Conservation (phyloP, 345 rosid species). For the Excoecaria cochinchinensis region DNA sequence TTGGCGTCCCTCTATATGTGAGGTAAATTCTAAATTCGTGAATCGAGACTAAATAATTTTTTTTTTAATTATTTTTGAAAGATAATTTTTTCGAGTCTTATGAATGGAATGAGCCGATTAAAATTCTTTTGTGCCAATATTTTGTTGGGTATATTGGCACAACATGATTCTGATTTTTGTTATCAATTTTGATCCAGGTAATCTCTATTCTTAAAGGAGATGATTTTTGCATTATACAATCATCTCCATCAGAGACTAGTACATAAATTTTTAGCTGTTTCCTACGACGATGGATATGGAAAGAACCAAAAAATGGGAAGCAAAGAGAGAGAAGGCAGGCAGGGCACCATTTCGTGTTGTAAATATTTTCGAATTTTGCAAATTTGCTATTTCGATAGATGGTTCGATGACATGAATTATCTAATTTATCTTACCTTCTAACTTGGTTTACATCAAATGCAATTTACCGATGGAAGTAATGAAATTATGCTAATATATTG, state of each 20-base stretch:
- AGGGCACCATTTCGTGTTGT: no score
- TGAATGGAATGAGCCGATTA: no score
- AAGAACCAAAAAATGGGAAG: neutral
- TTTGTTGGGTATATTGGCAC: no score
- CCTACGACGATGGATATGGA: neutral
- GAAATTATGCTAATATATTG: no score
- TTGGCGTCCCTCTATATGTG: slow-evolving; percentile 29
- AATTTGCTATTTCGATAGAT: no score
- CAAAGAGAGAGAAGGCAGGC: neutral
- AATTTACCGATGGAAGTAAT: no score
- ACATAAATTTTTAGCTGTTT: neutral
- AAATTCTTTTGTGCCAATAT: neutral
- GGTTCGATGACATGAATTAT: no score
- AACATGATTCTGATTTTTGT: neutral
- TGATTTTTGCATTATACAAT: slow-evolving; percentile 26
- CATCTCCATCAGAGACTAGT: slow-evolving; percentile 26
- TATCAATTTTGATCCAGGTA: slow-evolving; percentile 24
- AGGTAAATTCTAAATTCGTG: slow-evolving; percentile 23
- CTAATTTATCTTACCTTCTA: no score
- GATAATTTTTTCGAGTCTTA: no score
- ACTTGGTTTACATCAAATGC: no score
- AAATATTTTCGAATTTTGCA: no score
- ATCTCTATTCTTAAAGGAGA: slow-evolving; percentile 44
- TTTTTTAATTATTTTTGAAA: neutral
- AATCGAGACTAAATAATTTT: neutral